Evolutionary conservation across 2,329 filamentous ascomycete genomes (phyloP), one percentile per base, ranked within the genome.

Genomic region (Grosmannia clavigera): DNA sequence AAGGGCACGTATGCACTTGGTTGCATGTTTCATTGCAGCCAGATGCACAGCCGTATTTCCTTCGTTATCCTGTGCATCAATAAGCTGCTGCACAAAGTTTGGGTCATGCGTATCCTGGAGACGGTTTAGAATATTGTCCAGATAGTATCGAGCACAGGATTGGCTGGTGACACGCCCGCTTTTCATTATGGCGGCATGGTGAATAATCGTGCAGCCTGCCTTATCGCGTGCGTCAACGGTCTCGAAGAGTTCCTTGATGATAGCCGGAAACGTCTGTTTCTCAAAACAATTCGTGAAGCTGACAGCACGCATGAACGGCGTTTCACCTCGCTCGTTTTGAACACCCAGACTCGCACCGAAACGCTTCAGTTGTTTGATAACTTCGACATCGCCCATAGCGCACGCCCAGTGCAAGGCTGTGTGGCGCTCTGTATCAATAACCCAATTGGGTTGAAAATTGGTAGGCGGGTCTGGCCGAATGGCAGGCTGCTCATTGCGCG

Each of bases 211-310:
- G 62, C 87, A 88, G 14, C 90, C 88, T 57, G 86, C 86, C 71
- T 83, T 85, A 69, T 99, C 94, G 27, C 87, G 81, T 61, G 84
- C 83, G 58, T 87, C 85, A 48, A 96, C 84, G 0, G 92, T 96
- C 46, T 86, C 83, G 58, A 92, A 84, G 4, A 99, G 81, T 64
- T 96, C 84, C 65, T 88, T 87, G 67, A 96, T 84, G 60, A 99
- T 85, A 27, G 81, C 81, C 0, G 90, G 88, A 74, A 97, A 96
- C 0, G 90, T 92, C 65, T 90, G 84, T 74, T 94, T 95, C 71
- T 97, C 94, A 71, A 86, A 94, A 70, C 94, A 96, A 72, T 99
- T 99, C 54, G 92, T 97, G 72, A 97, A 99, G 69, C 95, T 83
- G 60, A 97, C 92, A 6, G 90, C 88, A 52, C 92, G 87, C 83